Percentiles rank a stretch among this genome's conserved stretches.
Evolutionary conservation across 306 rosid species (phyloP).

Genomic region (Malus domestica): DNA sequence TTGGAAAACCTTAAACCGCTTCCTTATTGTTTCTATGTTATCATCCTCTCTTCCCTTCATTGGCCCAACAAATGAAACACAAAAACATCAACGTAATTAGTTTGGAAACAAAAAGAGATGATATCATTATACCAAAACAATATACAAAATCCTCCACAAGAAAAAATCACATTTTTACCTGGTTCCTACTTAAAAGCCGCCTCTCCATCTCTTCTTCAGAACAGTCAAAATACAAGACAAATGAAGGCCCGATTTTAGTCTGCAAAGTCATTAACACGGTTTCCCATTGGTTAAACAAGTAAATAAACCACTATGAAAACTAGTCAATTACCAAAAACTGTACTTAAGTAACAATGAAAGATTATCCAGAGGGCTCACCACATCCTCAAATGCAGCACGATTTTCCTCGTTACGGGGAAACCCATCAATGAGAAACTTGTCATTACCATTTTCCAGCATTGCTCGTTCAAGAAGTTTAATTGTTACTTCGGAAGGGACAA

Average conservation of each 20-base stretch:
- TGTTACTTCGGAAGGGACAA: constrained; percentile 95
- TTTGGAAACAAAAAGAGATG: neutral
- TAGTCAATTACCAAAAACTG: neutral
- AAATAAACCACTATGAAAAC: constrained; percentile 3
- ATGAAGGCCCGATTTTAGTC: constrained; percentile 81
- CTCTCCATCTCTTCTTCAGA: constrained; percentile 88
- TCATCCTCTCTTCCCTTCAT: constrained; percentile 92
- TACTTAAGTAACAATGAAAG: neutral
- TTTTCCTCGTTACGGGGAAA: constrained; percentile 99
- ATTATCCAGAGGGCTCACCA: constrained; percentile 39
- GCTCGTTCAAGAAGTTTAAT: constrained; percentile 85
- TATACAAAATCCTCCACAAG: neutral
- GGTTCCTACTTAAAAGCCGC: constrained; percentile 77
- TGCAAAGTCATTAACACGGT: constrained; percentile 36
- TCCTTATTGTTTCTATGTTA: constrained; percentile 91
- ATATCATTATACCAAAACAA: neutral
- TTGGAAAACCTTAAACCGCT: constrained; percentile 81
- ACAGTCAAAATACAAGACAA: constrained; percentile 82
- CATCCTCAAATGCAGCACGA: constrained; percentile 94
- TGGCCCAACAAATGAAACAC: constrained; percentile 3
- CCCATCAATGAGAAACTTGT: constrained; percentile 96
- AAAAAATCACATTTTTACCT: constrained; percentile 44
- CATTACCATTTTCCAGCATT: constrained; percentile 64
- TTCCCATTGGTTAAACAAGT: neutral
- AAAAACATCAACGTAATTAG: neutral